phyloP scores from a whole-genome alignment of 2,329 filamentous ascomycete species.

The Aspergillus vadensis region DNA sequence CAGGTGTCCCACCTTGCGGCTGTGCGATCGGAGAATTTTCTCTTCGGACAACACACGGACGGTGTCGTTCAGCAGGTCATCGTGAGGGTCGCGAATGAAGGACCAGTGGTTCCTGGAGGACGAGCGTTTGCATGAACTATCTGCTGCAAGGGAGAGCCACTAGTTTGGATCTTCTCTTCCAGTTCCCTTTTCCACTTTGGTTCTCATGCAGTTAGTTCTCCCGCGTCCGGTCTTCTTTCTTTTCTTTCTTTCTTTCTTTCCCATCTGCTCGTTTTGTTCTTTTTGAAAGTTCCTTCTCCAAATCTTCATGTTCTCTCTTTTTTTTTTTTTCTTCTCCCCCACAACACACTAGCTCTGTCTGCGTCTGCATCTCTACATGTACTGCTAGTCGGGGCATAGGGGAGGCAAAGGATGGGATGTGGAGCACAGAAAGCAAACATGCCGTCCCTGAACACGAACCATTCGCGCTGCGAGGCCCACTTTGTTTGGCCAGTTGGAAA shows the following conservation, averaged over 20 bases:
- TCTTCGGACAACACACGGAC: conserved; percentile 2
- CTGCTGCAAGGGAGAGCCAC: conserved; percentile 6
- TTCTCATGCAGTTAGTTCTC: not conserved
- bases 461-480: too few species aligned
- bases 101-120: not conserved
- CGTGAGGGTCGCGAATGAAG: not conserved
- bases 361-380: too few species aligned
- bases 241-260: not conserved
- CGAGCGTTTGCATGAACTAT: conserved; percentile 8
- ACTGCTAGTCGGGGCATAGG: not conserved
- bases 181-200: not conserved
- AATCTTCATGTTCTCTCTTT: too few species aligned
- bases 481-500: too few species aligned
- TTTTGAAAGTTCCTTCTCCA: not conserved
- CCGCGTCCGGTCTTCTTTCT: not conserved
- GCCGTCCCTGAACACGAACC: too few species aligned
- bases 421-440: too few species aligned
- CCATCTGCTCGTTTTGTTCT: not conserved
- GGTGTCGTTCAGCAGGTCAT: not conserved
- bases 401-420: too few species aligned
- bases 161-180: conserved; percentile 1
- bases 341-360: too few species aligned
- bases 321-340: too few species aligned
- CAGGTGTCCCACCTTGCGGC: conserved; percentile 1
- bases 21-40: conserved; percentile 1